Conservation (phyloP, 345 rosid species). For the Trapa bicornis region DNA sequence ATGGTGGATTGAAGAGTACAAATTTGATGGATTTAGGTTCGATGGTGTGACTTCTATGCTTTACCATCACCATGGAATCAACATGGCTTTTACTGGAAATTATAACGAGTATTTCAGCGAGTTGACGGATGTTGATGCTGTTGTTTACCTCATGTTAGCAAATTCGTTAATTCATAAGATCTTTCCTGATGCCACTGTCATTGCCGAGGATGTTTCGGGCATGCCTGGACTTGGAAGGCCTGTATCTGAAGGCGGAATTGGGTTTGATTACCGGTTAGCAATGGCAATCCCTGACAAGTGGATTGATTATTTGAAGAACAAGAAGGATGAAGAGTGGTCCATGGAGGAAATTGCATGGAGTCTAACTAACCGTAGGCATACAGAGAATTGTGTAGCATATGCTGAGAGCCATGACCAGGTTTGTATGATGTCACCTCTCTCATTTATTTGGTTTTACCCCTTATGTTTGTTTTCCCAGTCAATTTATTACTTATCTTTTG, state of each 20-base stretch:
- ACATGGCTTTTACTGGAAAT: slow-evolving; percentile 48
- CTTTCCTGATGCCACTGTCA: slow-evolving; percentile 55
- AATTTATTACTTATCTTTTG: neutral
- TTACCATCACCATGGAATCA: slow-evolving; percentile 68
- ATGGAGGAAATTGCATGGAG: slow-evolving; percentile 45
- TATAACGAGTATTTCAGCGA: slow-evolving; percentile 60
- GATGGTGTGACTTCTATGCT: slow-evolving; percentile 81
- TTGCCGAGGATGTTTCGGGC: slow-evolving; percentile 83
- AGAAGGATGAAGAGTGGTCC: slow-evolving; percentile 64
- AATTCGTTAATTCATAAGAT: slow-evolving; percentile 46
- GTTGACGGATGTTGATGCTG: slow-evolving; percentile 66
- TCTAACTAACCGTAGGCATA: slow-evolving; percentile 65
- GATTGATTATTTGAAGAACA: slow-evolving; percentile 72
- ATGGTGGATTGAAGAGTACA: slow-evolving; percentile 79
- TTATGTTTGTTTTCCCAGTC: neutral
- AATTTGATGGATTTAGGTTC: slow-evolving; percentile 68
- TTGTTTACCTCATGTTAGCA: slow-evolving; percentile 68
- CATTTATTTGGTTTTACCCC: neutral
- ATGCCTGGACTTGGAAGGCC: slow-evolving; percentile 71
- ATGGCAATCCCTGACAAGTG: slow-evolving; percentile 81
- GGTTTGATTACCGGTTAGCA: slow-evolving; percentile 63
- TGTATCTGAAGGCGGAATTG: slow-evolving; percentile 51
- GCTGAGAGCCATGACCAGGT: slow-evolving; percentile 89
- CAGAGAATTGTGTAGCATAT: slow-evolving; percentile 64
- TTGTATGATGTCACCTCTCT: slow-evolving; percentile 10